Percentiles rank a stretch among this genome's conserved stretches.
Conservation (phyloP, 495 filamentous ascomycete species). For the Podospora bellae-mahoneyi region DNA sequence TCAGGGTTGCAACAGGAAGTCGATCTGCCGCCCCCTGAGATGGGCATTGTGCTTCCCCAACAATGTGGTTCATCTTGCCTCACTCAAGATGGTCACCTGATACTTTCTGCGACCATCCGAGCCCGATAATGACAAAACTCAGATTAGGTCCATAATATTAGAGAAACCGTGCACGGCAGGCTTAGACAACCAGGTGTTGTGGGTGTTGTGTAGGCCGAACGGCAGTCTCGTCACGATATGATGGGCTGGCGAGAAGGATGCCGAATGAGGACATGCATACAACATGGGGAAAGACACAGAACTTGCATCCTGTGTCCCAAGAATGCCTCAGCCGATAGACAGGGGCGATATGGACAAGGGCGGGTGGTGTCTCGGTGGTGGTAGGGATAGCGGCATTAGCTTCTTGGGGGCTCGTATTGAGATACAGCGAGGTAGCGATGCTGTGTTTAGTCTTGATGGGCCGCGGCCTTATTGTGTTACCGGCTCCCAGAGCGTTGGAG, state of each 20-base stretch:
- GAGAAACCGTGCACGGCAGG: constrained; percentile 5
- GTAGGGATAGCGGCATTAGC: constrained; percentile 13
- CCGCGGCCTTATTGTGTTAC: constrained; percentile 7
- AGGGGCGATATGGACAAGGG: constrained; percentile 4
- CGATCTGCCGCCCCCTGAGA: constrained; percentile 1
- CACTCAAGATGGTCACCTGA: neutral
- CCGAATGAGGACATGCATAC: constrained; percentile 11
- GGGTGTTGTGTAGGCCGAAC: neutral
- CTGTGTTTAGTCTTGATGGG: constrained; percentile 5
- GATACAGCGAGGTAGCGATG: neutral
- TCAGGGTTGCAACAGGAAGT: neutral
- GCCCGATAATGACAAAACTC: constrained; percentile 3
- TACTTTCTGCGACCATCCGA: neutral
- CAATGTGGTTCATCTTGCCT: neutral
- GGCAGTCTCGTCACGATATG: neutral
- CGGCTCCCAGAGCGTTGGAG: neutral
- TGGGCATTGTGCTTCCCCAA: neutral
- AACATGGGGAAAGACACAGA: neutral
- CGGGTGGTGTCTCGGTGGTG: neutral
- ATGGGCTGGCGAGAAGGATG: neutral
- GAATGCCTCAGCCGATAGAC: constrained; percentile 2
- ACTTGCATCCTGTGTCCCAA: neutral
- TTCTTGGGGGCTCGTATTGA: constrained; percentile 22
- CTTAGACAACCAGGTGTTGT: neutral
- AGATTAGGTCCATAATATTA: neutral